Evolutionary conservation across 495 filamentous ascomycete species (phyloP), one percentile per base, ranked within the genome.

Genomic region (Cetradonia linearis): DNA sequence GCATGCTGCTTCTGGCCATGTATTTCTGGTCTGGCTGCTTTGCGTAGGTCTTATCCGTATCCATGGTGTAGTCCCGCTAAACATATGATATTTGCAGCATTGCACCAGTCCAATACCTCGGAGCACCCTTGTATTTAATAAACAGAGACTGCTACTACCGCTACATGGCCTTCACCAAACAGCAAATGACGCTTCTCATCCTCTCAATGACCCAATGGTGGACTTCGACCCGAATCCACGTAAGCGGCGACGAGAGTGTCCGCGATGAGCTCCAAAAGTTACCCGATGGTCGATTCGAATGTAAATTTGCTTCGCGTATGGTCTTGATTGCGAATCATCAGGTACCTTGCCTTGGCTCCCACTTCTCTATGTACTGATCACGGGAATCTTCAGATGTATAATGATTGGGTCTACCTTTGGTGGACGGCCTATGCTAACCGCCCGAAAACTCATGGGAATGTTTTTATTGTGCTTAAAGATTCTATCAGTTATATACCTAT

Each of bases 371-470:
- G 28, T 30, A 31, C 38, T 36, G 40, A 37, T 47, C 56, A 56
- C 67, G 61, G 28, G 34, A 8, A 23, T 37, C 30, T 14, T 14
- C 54, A 79, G 79, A 78, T 91, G 56, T 91, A 91, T 65, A 88
- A 87, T 7, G 87, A 91, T 70, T 91, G 87, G 87, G 70, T 91
- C 16, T 91, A 91, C 65, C 76, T 91, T 16, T 91, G 87, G 87
- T 91, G 88, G 87, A 80, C 85, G 18, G 83, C 84, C 16, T 91
- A 91, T 64, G 83, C 85, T 30, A 79, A 83, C 37, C 37, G 40
- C 13, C 50, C 52, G 13, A 69, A 73, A 38, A 84, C 84, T 76
- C 87, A 90, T 62, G 88, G 88, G 14, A 83, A 87, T 62, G 71
- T 91, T 59, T 91, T 83, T 71, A 91, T 91, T 62, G 88, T 91